phyloP scores from a whole-genome alignment of 176 grass and related monocot species.

The Otatea glauca region DNA sequence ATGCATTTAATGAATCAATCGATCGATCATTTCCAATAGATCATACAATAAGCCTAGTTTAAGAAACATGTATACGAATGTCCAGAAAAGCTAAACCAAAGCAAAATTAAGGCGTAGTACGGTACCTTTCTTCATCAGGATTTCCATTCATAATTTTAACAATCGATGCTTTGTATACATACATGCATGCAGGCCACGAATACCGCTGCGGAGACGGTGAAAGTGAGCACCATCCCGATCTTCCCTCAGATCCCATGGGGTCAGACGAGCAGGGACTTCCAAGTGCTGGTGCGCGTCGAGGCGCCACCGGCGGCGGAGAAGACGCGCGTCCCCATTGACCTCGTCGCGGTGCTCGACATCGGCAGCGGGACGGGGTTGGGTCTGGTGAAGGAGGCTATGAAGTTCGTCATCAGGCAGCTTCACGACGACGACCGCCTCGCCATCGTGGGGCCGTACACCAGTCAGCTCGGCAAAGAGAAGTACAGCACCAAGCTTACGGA shows the following conservation, averaged over 20 bases:
- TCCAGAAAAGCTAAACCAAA: too few relatives aligned
- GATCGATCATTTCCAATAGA: too few relatives aligned
- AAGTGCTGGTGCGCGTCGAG: slow-evolving; percentile 14
- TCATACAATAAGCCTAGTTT: too few relatives aligned
- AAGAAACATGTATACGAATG: too few relatives aligned
- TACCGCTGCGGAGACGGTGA: not conserved
- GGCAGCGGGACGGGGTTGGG: not conserved
- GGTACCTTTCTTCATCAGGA: too few relatives aligned
- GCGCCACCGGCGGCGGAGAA: not conserved
- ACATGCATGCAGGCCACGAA: not conserved
- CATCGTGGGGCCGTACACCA: not conserved
- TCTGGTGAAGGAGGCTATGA: not conserved
- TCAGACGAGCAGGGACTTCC: not conserved
- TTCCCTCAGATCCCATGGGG: not conserved
- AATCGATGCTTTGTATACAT: not conserved
- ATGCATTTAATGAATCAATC: too few relatives aligned
- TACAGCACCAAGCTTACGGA: too few relatives aligned
- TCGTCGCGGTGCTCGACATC: slow-evolving; percentile 6
- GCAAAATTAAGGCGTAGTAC: too few relatives aligned
- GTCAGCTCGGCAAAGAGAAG: too few relatives aligned
- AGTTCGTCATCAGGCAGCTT: slow-evolving; percentile 3
- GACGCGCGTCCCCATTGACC: not conserved
- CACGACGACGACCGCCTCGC: not conserved
- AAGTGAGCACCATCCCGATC: not conserved
- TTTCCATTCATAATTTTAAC: not conserved